Percentiles rank a stretch among this genome's conserved stretches.
phyloP scores from a whole-genome alignment of 2,329 filamentous ascomycete genomes.

The Pseudocercospora ulei region DNA sequence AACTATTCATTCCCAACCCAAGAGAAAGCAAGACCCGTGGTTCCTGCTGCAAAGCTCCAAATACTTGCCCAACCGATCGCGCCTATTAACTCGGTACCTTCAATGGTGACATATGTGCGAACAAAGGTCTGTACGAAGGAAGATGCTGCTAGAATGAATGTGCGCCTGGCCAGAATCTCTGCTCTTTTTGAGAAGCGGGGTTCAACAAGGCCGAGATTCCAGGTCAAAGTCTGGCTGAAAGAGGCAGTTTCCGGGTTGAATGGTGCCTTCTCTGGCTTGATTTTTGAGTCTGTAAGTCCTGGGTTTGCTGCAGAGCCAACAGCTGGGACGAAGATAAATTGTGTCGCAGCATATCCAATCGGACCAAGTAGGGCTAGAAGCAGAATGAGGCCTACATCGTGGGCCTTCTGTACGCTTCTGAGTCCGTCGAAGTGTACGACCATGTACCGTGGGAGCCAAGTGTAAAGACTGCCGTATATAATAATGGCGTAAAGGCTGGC shows the following conservation, averaged over 20 bases:
- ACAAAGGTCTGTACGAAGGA: constrained; percentile 50
- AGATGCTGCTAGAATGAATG: constrained; percentile 41
- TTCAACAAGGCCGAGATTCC: constrained; percentile 50
- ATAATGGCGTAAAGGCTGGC: constrained; percentile 65
- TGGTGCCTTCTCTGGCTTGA: constrained; percentile 38
- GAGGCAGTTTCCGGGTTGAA: constrained; percentile 59
- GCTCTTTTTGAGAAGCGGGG: constrained; percentile 64
- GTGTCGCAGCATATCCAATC: constrained; percentile 60
- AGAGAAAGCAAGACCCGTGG: constrained; percentile 50
- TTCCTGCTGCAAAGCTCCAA: constrained; percentile 58
- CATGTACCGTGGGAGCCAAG: constrained; percentile 62
- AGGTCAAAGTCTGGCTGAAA: constrained; percentile 59
- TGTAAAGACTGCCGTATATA: constrained; percentile 58
- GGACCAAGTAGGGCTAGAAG: constrained; percentile 51
- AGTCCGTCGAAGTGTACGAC: constrained; percentile 66
- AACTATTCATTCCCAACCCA: constrained; percentile 41
- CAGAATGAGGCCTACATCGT: constrained; percentile 48
- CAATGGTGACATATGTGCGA: constrained; percentile 56
- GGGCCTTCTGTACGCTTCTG: constrained; percentile 56
- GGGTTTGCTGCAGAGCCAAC: constrained; percentile 38
- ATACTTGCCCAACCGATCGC: constrained; percentile 62
- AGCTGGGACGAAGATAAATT: constrained; percentile 67
- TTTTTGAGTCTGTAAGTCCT: constrained; percentile 22
- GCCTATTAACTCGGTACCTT: constrained; percentile 59
- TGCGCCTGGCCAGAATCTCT: constrained; percentile 48